Conservation (phyloP, 495 filamentous ascomycete species). For the Rhizodiscina lignyota region DNA sequence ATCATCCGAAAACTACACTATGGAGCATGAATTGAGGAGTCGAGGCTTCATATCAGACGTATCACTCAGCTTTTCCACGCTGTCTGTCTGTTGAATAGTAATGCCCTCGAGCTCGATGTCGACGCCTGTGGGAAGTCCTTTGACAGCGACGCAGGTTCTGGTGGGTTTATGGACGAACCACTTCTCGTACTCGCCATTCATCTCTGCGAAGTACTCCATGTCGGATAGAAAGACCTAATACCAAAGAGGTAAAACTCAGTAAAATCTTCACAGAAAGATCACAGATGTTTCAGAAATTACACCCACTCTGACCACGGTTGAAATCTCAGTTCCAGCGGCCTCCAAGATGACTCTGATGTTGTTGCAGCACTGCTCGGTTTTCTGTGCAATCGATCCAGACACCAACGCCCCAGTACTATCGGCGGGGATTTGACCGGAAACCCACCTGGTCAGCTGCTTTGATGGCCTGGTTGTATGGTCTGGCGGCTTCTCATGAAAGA, state of each 20-base stretch:
- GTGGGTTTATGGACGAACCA: constrained; percentile 81
- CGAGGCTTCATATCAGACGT: too few species aligned
- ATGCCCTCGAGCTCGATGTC: constrained; percentile 88
- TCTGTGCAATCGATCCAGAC: constrained; percentile 56
- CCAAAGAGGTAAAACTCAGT: constrained; percentile 1
- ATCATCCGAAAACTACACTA: too few species aligned
- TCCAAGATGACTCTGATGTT: constrained; percentile 65
- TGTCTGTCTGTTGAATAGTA: too few species aligned
- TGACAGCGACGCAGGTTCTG: constrained; percentile 81
- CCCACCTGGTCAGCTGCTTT: too few species aligned
- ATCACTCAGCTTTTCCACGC: too few species aligned
- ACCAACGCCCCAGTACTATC: constrained; percentile 58
- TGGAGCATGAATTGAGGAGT: too few species aligned
- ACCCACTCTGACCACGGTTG: constrained; percentile 58
- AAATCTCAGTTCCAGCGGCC: constrained; percentile 55
- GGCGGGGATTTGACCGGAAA: constrained; percentile 85
- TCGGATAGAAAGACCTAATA: constrained; percentile 60
- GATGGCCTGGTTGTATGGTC: too few species aligned
- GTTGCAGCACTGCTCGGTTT: constrained; percentile 57
- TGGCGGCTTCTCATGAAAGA: too few species aligned
- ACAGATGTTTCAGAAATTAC: background rate
- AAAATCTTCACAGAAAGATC: background rate
- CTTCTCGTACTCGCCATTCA: constrained; percentile 82
- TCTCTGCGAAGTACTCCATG: constrained; percentile 70
- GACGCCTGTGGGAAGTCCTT: constrained; percentile 77